These are phyloP conservation scores for Climacium dendroides DNA, from an alignment of 225 moss, liverwort and hornwort species.

Conservation along the genomic window DNA sequence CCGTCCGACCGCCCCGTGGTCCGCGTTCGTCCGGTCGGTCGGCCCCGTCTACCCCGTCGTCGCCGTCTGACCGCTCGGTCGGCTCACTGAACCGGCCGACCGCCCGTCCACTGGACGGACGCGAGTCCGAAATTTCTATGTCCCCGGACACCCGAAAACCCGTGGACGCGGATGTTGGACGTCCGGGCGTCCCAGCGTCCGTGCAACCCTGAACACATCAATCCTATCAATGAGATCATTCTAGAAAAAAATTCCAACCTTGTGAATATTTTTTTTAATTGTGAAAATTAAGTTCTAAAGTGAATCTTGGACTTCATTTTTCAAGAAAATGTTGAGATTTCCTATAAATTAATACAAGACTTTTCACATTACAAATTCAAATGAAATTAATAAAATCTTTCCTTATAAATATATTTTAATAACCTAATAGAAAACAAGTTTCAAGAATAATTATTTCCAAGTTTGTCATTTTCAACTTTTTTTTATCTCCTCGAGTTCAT, in stretches of 20 bases:
- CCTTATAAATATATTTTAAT: background rate
- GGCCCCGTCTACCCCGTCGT: too few species aligned
- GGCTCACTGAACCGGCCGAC: too few species aligned
- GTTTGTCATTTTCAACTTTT: background rate
- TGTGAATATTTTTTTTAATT: background rate
- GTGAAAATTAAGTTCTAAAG: background rate
- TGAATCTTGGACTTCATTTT: background rate
- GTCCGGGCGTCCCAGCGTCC: too few species aligned
- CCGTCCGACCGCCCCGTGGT: too few species aligned
- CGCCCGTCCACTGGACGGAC: too few species aligned
- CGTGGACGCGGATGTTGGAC: too few species aligned
- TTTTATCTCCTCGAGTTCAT: background rate
- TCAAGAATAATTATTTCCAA: background rate
- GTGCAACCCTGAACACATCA: too few species aligned
- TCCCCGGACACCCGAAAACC: too few species aligned
- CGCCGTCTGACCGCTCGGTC: too few species aligned
- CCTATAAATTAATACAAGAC: background rate
- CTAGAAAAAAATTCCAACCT: background rate
- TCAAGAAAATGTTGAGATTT: background rate
- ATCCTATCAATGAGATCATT: rapidly evolving
- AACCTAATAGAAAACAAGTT: background rate
- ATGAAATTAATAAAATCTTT: background rate
- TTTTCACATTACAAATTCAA: background rate
- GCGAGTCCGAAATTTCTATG: too few species aligned
- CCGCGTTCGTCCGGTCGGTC: too few species aligned